Conservation (phyloP, 495 filamentous ascomycete species). For the Penicillium nucicola region DNA sequence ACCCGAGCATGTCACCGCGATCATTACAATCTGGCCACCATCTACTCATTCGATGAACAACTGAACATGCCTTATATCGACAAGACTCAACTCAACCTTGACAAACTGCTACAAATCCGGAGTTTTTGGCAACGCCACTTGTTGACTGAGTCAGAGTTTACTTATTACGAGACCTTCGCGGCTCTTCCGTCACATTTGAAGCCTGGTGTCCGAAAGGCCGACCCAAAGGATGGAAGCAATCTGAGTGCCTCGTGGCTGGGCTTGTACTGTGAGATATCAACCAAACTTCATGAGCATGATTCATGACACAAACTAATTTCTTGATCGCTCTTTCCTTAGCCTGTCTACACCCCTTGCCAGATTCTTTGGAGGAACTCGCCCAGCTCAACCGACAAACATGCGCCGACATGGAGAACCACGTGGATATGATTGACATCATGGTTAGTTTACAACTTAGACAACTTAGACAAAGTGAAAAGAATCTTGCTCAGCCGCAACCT, state of each 20-base stretch:
- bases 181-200: constrained; percentile 8
- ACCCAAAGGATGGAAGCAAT: neutral
- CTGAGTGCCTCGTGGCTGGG: constrained; percentile 32
- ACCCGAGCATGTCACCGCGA: constrained; percentile 22
- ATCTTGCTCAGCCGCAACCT: constrained; percentile 4
- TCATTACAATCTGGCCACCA: constrained; percentile 28
- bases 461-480: neutral
- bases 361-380: constrained; percentile 1
- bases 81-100: constrained; percentile 9
- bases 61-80: constrained; percentile 9
- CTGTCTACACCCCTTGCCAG: constrained; percentile 31
- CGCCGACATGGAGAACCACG: constrained; percentile 23
- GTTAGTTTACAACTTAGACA: constrained; percentile 7
- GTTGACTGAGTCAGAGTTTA: constrained; percentile 19
- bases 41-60: constrained; percentile 20
- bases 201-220: constrained; percentile 14
- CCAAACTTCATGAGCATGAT: no score
- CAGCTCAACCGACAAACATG: constrained; percentile 22
- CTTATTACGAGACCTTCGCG: constrained; percentile 23
- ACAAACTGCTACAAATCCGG: constrained; percentile 27
- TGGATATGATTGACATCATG: constrained; percentile 18
- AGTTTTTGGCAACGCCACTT: constrained; percentile 41
- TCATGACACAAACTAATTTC: neutral
- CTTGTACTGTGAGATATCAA: constrained; percentile 30
- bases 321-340: constrained; percentile 15